phyloP scores from a whole-genome alignment of 768 basidiomycete species.

The Neoboletus magnificus region DNA sequence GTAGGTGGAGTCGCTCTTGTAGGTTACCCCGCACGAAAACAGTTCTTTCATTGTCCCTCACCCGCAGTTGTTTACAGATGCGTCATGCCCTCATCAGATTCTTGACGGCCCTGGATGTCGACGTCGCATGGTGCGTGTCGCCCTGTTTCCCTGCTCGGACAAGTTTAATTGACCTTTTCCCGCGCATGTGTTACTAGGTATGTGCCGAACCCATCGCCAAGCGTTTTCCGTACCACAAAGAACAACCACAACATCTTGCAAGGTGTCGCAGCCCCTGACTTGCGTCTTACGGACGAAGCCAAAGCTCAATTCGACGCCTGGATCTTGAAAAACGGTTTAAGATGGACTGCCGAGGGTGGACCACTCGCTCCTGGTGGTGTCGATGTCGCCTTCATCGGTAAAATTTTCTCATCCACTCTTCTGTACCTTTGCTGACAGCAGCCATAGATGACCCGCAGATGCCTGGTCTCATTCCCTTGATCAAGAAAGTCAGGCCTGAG shows the following conservation, averaged over 20 bases:
- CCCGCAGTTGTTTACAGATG: constrained; percentile 53
- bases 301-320: constrained; percentile 82
- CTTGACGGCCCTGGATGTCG: constrained; percentile 73
- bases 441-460: constrained; percentile 82
- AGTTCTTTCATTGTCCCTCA: constrained; percentile 8
- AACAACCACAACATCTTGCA: constrained; percentile 96
- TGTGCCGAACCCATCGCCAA: constrained; percentile 84
- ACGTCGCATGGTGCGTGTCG: constrained; percentile 69
- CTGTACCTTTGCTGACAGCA: constrained; percentile 6
- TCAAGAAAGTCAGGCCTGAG: constrained; percentile 78
- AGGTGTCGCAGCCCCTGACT: constrained; percentile 79
- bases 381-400: constrained; percentile 87
- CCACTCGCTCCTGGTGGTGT: constrained; percentile 80
- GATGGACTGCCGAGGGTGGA: constrained; percentile 85
- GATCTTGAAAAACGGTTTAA: constrained; percentile 85
- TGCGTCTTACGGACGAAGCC: constrained; percentile 74
- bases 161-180: constrained; percentile 8
- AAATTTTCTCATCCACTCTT: constrained; percentile 7
- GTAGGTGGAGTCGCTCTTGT: constrained; percentile 91
- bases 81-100: constrained; percentile 91
- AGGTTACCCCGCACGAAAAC: constrained; percentile 34
- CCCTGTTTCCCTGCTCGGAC: constrained; percentile 12
- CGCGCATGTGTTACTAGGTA: constrained; percentile 51
- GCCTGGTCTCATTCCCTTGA: constrained; percentile 91
- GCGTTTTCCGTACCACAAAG: constrained; percentile 90